Percentiles rank a stretch among this genome's conserved stretches.
Conservation (phyloP, 345 rosid genomes). For the Schrenkiella parvula region DNA sequence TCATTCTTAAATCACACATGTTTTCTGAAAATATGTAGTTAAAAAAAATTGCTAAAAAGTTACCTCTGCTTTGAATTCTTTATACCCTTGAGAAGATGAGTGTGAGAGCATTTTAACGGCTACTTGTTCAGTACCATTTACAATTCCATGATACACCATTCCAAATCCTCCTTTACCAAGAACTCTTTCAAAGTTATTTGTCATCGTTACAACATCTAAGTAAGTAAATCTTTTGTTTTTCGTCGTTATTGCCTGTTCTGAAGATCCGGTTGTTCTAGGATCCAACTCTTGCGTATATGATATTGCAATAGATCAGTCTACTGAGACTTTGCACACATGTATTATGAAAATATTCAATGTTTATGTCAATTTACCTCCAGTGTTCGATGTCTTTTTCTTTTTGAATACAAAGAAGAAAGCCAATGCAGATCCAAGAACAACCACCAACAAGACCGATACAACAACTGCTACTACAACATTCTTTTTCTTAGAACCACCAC, state of each 20-base stretch:
- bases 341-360: neutral
- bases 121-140: conserved; percentile 32
- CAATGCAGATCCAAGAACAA: conserved; percentile 24
- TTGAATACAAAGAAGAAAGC: conserved; percentile 17
- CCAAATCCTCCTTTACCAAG: conserved; percentile 52
- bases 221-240: conserved; percentile 32
- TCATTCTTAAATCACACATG: neutral
- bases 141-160: conserved; percentile 41
- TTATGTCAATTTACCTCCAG: conserved; percentile 6
- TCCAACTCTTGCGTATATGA: neutral
- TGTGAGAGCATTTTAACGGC: conserved; percentile 47
- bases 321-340: neutral
- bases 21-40: neutral
- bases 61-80: conserved; percentile 49
- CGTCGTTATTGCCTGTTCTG: neutral
- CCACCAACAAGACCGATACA: conserved; percentile 23
- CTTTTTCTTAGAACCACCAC: neutral
- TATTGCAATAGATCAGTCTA: neutral
- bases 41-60: neutral
- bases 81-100: conserved; percentile 46
- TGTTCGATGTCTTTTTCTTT: conserved; percentile 20
- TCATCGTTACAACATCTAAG: conserved; percentile 36
- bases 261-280: neutral
- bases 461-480: conserved; percentile 16
- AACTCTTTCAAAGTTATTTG: conserved; percentile 36